Evolutionary conservation across 176 grass and related monocot species (phyloP).

Genomic region (Phoenix roebelenii): DNA sequence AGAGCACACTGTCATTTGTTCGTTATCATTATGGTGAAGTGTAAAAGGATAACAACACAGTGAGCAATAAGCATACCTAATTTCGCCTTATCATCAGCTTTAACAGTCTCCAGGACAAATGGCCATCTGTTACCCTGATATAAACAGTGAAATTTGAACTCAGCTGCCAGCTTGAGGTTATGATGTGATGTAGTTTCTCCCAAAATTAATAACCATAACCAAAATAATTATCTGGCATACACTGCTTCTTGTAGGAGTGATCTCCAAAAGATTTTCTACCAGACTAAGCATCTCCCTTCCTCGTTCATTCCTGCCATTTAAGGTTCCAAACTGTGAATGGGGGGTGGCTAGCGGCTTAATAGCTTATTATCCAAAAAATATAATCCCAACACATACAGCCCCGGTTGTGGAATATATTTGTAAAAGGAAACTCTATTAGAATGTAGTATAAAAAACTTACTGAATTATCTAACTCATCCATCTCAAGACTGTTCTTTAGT

Average conservation of each 20-base stretch:
- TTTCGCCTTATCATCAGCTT: conserved; percentile 89
- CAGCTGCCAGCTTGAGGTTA: too few relatives aligned
- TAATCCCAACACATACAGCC: too few relatives aligned
- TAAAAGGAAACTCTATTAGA: too few relatives aligned
- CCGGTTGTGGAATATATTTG: too few relatives aligned
- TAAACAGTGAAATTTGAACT: background rate
- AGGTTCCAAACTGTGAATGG: background rate
- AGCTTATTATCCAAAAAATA: background rate
- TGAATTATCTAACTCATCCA: too few relatives aligned
- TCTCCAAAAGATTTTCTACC: conserved; percentile 62
- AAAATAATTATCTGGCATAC: conserved; percentile 23
- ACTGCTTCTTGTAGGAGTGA: conserved; percentile 66
- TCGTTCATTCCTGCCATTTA: conserved; percentile 52
- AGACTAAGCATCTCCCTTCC: conserved; percentile 83
- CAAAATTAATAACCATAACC: too few relatives aligned
- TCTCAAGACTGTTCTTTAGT: too few relatives aligned
- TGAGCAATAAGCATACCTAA: conserved; percentile 31
- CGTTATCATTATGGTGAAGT: too few relatives aligned
- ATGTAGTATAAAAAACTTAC: too few relatives aligned
- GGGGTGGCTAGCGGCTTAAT: background rate
- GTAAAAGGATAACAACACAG: too few relatives aligned
- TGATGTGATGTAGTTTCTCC: too few relatives aligned
- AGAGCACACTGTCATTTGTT: too few relatives aligned
- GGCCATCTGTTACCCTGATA: conserved; percentile 64
- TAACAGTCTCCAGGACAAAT: conserved; percentile 91